Base-by-base conservation (phyloP, 2,329 filamentous ascomycete species). In the Lachnellula suecica region DNA sequence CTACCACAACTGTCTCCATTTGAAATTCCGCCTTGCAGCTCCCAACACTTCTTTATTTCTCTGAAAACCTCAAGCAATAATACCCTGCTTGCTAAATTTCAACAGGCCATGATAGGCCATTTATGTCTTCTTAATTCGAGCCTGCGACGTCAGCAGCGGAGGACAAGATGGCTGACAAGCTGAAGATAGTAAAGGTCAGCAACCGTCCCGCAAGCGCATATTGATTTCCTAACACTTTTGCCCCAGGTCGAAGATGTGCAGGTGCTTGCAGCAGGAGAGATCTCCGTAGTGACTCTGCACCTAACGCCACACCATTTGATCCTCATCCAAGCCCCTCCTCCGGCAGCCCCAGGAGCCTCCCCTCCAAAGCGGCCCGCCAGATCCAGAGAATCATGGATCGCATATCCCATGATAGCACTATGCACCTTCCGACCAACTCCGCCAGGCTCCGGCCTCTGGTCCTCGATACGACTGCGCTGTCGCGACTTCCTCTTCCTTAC, bases 401-500 rank as follows among this genome's bases (percentile, higher is more conserved):
- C 94, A 15, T 99, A 92, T 71, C 92, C 93, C 22, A 92, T 97
- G 72, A 90, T 99, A 64, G 83, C 83, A 37, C 83, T 86, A 65
- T 96, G 92, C 72, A 83, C 81, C 22, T 84, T 93, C 60, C 84
- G 90, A 54, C 88, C 91, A 24, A 84, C 86, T 43, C 86, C 88
- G 17, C 78, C 83, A 6, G 76, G 79, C 11, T 87, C 88, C 52
- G 81, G 84, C 46, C 81, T 91, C 56, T 81, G 84, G 27, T 91
- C 92, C 5, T 89, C 89, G 3, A 91, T 99, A 66, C 87, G 93
- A 47, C 75, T 99, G 56, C 86, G 91, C 48, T 91, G 92, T 68
- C 88, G 93, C 52, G 94, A 99, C 75, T 97, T 99, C 69, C 93
- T 84, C 44, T 96, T 92, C 71, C 85, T 96, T 56, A 92, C 89